phyloP scores from a whole-genome alignment of 106 monocot genomes.

The Dendrobium nobile region DNA sequence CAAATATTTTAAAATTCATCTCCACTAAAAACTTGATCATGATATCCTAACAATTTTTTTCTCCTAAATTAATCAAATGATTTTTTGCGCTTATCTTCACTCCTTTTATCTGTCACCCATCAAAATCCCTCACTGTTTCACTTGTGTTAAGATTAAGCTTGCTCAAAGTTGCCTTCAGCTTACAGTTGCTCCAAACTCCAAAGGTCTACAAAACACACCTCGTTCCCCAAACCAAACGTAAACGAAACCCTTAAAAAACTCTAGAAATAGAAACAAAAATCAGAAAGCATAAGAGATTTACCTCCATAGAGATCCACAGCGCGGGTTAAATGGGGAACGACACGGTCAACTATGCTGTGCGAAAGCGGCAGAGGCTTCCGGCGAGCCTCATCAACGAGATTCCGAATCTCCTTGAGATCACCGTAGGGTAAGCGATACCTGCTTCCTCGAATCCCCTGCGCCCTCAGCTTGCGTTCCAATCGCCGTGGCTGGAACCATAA shows the following conservation, averaged over 20 bases:
- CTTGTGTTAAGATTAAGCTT: too few species aligned
- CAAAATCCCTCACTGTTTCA: too few species aligned
- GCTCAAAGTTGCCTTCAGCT: not conserved
- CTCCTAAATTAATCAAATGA: too few species aligned
- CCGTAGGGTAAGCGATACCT: conserved; percentile 30
- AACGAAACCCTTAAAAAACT: not conserved
- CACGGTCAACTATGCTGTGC: conserved; percentile 35
- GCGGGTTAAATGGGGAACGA: conserved; percentile 20
- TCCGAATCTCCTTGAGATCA: conserved; percentile 20
- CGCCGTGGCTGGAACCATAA: conserved; percentile 32
- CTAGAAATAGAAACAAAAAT: not conserved
- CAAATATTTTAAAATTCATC: too few species aligned
- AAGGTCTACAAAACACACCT: not conserved
- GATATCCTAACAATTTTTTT: too few species aligned
- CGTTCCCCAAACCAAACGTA: not conserved
- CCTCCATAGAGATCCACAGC: conserved; percentile 24
- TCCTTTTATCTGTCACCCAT: too few species aligned
- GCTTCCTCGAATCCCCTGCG: conserved; percentile 50
- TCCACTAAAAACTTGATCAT: too few species aligned
- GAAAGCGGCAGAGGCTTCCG: conserved; percentile 36
- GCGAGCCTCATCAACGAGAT: conserved; percentile 18
- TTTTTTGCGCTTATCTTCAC: too few species aligned
- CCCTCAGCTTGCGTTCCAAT: conserved; percentile 37
- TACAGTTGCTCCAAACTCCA: not conserved
- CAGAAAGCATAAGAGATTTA: not conserved